These are phyloP conservation scores for Tagetes patula DNA, from an alignment of 129 eudicot species.

Conservation along the genomic window DNA sequence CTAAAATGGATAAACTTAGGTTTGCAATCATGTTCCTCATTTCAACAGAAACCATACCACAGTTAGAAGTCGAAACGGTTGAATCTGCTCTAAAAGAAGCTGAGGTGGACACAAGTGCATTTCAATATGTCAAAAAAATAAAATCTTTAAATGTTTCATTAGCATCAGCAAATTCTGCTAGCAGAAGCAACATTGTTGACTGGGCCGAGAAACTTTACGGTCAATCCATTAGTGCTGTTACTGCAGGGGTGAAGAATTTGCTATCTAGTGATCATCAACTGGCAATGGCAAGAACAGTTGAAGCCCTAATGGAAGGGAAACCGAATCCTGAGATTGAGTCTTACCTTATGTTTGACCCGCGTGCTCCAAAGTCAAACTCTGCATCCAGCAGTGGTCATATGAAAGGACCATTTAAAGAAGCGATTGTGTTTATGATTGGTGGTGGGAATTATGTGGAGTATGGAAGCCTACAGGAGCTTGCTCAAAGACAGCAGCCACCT, in stretches of 20 bases:
- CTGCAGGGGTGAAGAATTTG: constrained; percentile 92
- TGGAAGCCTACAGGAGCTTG: constrained; percentile 88
- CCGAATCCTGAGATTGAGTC: constrained; percentile 91
- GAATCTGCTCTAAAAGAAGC: constrained; percentile 79
- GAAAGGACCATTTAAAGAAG: constrained; percentile 92
- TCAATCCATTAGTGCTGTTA: constrained; percentile 94
- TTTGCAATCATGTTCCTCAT: constrained; percentile 93
- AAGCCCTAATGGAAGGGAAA: constrained; percentile 92
- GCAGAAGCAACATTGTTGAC: constrained; percentile 84
- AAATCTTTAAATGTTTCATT: constrained; percentile 75
- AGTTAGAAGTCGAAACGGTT: constrained; percentile 72
- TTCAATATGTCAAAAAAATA: constrained; percentile 92
- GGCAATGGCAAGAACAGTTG: constrained; percentile 82
- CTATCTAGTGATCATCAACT: constrained; percentile 80
- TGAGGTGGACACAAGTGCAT: constrained; percentile 87
- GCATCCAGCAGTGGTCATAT: constrained; percentile 56
- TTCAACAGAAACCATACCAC: constrained; percentile 70
- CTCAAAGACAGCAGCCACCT: constrained; percentile 63
- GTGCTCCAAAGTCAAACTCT: constrained; percentile 89
- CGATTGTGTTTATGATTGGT: constrained; percentile 93
- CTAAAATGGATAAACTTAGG: constrained; percentile 76
- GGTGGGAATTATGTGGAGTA: constrained; percentile 94
- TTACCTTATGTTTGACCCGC: constrained; percentile 85
- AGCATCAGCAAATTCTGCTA: constrained; percentile 82
- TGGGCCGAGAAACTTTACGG: constrained; percentile 98